Evolutionary conservation across 345 rosid genomes (phyloP).

Genomic region (Heritiera littoralis): DNA sequence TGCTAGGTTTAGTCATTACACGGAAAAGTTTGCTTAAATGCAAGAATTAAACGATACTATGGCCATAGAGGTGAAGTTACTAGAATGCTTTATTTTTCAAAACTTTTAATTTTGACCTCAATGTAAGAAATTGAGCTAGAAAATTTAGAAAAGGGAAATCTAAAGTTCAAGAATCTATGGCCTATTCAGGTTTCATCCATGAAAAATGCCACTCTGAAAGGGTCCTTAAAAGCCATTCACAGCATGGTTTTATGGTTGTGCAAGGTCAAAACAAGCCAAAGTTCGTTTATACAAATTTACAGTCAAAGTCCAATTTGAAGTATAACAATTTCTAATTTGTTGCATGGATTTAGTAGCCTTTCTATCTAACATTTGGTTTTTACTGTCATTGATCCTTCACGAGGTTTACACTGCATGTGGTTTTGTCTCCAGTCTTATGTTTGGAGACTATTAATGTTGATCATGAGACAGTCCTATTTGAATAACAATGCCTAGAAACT

Average conservation of each 20-base stretch:
- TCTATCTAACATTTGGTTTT: not conserved
- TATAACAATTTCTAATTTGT: not conserved
- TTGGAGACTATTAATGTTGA: not conserved
- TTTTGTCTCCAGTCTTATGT: not conserved
- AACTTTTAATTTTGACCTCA: not conserved
- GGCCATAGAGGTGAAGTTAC: not conserved
- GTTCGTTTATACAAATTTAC: not conserved
- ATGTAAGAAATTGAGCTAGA: not conserved
- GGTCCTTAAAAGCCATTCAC: not conserved
- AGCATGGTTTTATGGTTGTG: not conserved
- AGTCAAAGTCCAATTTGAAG: not conserved
- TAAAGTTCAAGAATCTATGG: not conserved
- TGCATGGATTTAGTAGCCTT: not conserved
- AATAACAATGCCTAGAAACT: not conserved
- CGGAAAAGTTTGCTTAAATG: not conserved
- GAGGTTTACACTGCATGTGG: not conserved
- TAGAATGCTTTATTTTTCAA: not conserved
- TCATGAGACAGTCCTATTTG: conserved; percentile 12
- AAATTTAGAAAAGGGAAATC: not conserved
- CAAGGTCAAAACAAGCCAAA: not conserved
- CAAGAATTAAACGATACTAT: not conserved
- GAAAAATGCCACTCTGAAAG: not conserved
- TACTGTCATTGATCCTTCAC: not conserved
- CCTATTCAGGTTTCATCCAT: not conserved
- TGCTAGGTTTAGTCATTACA: not conserved